Base-by-base conservation (phyloP, 1,284 basidiomycete genomes). In the Marasmius sp. region DNA sequence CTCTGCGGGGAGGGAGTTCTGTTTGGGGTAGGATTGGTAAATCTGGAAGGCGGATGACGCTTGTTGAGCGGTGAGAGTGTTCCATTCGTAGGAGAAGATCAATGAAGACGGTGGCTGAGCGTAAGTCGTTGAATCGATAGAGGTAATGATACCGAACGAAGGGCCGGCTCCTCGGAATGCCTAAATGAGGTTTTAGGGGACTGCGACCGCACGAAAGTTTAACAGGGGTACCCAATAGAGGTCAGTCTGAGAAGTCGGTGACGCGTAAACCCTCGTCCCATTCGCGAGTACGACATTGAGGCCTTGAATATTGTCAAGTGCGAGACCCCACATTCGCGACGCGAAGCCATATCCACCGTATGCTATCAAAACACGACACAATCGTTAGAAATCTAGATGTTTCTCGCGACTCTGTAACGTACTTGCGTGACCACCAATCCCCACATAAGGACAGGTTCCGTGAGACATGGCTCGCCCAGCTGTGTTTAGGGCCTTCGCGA, bases 91-190 rank as follows among this genome's bases (percentile, higher is more conserved):
- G 7, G 61, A 57, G 60, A 63, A 70, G 43, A 69, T 69, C 57
- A 67, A 62, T 52, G 69, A 67, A 36, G 64, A 62, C 52, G 20
- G 53, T 2, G 57, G 74, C 63, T 66, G 71, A 11, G 68, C 66
- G 34, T 69, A 65, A 12, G 74, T 75, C 18, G 68, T 58, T 57
- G 70, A 66, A 14, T 69, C 68, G 57, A 69, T 69, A 5, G 70
- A 66, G 9, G 71, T 74, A 11, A 72, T 68, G 61, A 76, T 71
- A 41, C 72, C 74, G 57, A 73, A 75, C 6, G 73, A 74, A 14
- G 73, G 67, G 0, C 69, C 72, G 12, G 73, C 70, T 2, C 74
- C 74, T 18, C 74, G 69, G 34, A 75, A 59, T 6, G 72, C 73
- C 74, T 74, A 51, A 14, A 5, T 33, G 18, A n/a, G 6, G 34